Evolutionary conservation across 495 filamentous ascomycete genomes (phyloP).

Genomic region (Lophiotrema nucula): DNA sequence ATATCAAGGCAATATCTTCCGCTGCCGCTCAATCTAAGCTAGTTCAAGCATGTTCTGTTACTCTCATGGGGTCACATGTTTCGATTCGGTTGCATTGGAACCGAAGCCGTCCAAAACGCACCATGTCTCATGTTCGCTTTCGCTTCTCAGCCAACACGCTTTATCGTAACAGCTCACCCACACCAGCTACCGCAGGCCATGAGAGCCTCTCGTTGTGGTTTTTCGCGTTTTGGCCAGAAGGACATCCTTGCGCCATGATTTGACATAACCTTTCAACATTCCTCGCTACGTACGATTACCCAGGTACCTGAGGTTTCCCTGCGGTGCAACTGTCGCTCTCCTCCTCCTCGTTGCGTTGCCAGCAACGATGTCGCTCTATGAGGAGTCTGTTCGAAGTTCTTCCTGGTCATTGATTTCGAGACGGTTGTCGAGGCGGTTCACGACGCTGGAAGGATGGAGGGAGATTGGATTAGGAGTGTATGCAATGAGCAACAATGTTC

Average conservation of each 20-base stretch:
- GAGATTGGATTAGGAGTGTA: slow-evolving; percentile 20
- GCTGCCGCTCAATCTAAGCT: background rate
- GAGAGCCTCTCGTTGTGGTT: background rate
- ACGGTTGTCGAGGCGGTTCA: slow-evolving; percentile 11
- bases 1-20: background rate
- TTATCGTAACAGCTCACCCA: too few relatives aligned
- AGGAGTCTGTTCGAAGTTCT: slow-evolving; percentile 5
- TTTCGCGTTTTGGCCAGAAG: background rate
- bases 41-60: background rate
- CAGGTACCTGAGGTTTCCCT: background rate
- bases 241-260: background rate
- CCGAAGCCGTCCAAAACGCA: background rate
- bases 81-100: background rate
- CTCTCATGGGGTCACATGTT: background rate
- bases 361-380: slow-evolving; percentile 16
- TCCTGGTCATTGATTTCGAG: slow-evolving; percentile 5
- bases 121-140: background rate
- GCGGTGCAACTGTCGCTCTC: background rate
- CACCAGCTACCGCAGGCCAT: too few relatives aligned
- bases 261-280: background rate
- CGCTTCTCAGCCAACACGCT: background rate
- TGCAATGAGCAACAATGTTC: slow-evolving; percentile 14
- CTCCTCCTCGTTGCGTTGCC: background rate
- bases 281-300: background rate
- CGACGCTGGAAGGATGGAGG: slow-evolving; percentile 21